These are phyloP conservation scores for Wilcoxina mikolae DNA, from an alignment of 495 filamentous ascomycete genomes.

Conservation along the genomic window DNA sequence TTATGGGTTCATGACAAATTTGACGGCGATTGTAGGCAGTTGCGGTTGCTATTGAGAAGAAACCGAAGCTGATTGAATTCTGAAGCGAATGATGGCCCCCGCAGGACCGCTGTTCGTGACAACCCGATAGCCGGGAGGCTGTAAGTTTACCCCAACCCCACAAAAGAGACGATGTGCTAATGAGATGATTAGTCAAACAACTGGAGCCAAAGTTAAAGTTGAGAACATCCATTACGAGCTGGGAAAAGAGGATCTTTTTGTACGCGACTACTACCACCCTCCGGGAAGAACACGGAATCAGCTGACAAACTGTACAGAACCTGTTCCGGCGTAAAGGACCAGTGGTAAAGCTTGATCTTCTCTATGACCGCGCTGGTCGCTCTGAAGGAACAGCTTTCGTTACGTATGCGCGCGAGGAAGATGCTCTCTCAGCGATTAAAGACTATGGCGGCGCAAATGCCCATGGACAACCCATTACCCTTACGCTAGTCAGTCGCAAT, in stretches of 20 bases:
- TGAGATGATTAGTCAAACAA: slow-evolving; percentile 16
- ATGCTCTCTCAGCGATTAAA: slow-evolving; percentile 58
- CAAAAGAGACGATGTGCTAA: too few species aligned
- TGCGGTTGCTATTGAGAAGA: background rate
- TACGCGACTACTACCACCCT: slow-evolving; percentile 36
- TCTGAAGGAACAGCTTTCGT: slow-evolving; percentile 77
- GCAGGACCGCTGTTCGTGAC: slow-evolving; percentile 18
- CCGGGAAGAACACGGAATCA: too few species aligned
- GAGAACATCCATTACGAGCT: slow-evolving; percentile 93
- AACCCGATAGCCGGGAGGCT: slow-evolving; percentile 30
- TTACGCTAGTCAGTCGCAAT: slow-evolving; percentile 42
- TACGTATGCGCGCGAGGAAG: slow-evolving; percentile 52
- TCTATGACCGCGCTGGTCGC: slow-evolving; percentile 82
- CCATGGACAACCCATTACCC: slow-evolving; percentile 74
- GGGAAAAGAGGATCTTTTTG: slow-evolving; percentile 70
- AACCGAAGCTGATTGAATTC: slow-evolving; percentile 12
- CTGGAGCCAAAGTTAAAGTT: slow-evolving; percentile 54
- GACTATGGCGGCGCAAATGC: slow-evolving; percentile 88
- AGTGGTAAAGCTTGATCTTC: slow-evolving; percentile 51
- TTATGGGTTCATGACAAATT: slow-evolving; percentile 29
- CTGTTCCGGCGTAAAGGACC: slow-evolving; percentile 68
- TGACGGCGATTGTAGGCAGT: slow-evolving; percentile 16
- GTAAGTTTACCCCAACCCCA: background rate
- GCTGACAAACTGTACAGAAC: slow-evolving; percentile 38
- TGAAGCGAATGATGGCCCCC: slow-evolving; percentile 64